Evolutionary conservation across 495 filamentous ascomycete genomes (phyloP).

Genomic region (Lentithecium fluviatile): DNA sequence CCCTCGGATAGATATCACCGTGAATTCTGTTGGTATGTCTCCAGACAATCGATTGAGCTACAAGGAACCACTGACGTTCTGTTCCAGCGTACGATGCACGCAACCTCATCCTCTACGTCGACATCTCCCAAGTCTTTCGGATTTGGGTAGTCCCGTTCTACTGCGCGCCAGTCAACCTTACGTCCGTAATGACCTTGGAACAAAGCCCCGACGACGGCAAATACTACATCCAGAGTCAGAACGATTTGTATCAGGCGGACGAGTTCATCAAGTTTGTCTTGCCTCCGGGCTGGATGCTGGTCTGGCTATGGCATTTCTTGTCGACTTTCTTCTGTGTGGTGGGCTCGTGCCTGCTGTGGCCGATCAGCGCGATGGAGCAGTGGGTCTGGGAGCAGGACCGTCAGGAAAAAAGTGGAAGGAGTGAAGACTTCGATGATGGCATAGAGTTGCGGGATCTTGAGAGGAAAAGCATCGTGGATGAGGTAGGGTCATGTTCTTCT

Average conservation of each 20-base stretch:
- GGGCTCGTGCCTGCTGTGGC: constrained; percentile 54
- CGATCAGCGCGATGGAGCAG: constrained; percentile 41
- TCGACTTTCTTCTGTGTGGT: constrained; percentile 63
- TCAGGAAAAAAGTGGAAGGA: background rate
- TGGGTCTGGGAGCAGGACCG: background rate
- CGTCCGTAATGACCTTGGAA: constrained; percentile 67
- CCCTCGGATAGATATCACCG: constrained; percentile 65
- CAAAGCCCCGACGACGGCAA: constrained; percentile 38
- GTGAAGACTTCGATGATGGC: constrained; percentile 1
- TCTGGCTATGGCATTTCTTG: constrained; percentile 60
- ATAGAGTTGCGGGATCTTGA: constrained; percentile 17
- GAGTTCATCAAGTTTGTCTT: constrained; percentile 69
- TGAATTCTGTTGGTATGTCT: constrained; percentile 65
- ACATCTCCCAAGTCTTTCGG: constrained; percentile 68
- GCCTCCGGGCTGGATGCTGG: constrained; percentile 49
- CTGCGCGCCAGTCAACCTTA: constrained; percentile 62
- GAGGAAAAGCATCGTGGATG: constrained; percentile 7
- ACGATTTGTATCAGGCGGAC: constrained; percentile 79
- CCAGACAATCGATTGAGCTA: background rate
- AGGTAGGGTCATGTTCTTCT: no score
- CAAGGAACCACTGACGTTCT: background rate
- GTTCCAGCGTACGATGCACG: constrained; percentile 65
- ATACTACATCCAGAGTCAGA: constrained; percentile 72
- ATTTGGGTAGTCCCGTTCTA: constrained; percentile 77
- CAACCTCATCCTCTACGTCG: constrained; percentile 65